phyloP scores from a whole-genome alignment of 495 filamentous ascomycete species.

The Choiromyces venosus region DNA sequence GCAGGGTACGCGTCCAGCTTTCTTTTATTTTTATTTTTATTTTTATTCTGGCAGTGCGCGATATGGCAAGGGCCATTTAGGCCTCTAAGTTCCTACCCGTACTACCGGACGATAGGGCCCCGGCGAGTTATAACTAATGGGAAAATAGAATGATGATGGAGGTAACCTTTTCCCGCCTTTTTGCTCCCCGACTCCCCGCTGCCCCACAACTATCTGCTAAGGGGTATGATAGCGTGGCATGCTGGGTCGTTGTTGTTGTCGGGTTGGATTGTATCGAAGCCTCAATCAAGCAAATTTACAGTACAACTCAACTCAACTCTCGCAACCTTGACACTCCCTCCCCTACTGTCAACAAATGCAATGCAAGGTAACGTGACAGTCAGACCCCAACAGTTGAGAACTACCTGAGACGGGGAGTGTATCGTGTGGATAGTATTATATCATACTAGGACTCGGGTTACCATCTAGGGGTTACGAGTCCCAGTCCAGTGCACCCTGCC shows the following conservation, averaged over 20 bases:
- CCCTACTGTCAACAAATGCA: neutral
- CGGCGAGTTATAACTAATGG: too few species aligned
- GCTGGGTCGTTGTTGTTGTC: neutral
- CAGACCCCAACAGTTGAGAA: neutral
- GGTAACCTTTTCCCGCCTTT: neutral
- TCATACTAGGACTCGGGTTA: neutral
- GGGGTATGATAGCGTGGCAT: neutral
- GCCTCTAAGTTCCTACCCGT: too few species aligned
- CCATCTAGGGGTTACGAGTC: neutral
- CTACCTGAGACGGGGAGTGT: neutral
- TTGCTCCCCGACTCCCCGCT: too few species aligned
- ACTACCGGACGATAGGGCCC: too few species aligned
- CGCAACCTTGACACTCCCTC: neutral
- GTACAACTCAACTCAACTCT: neutral
- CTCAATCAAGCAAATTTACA: too few species aligned
- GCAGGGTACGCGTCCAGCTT: too few species aligned
- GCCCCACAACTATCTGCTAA: neutral
- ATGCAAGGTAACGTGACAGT: neutral
- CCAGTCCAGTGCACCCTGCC: neutral
- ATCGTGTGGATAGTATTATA: neutral
- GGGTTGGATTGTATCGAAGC: neutral
- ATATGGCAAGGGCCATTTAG: too few species aligned
- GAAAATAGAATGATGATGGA: neutral
- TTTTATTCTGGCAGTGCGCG: too few species aligned
- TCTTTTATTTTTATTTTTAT: too few species aligned